These are phyloP conservation scores for Fraxinus albicans DNA, from an alignment of 305 asterid genomes.

Conservation along the genomic window DNA sequence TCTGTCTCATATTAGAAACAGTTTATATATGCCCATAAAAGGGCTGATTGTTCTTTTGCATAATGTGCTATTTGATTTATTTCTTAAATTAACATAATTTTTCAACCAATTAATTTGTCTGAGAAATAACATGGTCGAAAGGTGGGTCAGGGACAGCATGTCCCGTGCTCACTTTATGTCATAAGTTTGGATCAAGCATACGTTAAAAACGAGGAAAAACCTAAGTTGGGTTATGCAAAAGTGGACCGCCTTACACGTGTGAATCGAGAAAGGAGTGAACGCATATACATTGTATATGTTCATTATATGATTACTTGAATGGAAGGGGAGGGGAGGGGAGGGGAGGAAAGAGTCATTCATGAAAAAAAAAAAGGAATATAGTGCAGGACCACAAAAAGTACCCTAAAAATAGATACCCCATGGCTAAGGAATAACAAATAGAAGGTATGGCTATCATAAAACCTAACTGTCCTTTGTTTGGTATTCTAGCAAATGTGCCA, in stretches of 20 bases:
- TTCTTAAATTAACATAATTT: neutral
- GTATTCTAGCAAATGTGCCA: neutral
- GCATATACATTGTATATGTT: neutral
- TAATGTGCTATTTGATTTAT: neutral
- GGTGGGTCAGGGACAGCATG: neutral
- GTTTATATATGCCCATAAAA: neutral
- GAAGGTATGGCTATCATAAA: neutral
- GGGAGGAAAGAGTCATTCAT: neutral
- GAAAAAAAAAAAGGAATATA: neutral
- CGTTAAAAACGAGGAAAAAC: neutral
- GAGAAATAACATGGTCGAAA: neutral
- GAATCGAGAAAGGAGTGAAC: neutral
- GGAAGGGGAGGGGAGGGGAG: neutral
- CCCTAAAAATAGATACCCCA: neutral
- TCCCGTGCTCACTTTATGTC: neutral
- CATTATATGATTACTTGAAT: neutral
- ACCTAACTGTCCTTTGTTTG: neutral
- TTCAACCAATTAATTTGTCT: neutral
- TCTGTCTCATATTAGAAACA: neutral
- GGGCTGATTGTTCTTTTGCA: neutral
- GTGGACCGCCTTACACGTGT: neutral
- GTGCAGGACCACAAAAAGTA: neutral
- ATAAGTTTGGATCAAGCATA: neutral
- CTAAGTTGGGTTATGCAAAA: neutral
- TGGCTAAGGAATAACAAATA: neutral